Base-by-base conservation (phyloP, 1,284 basidiomycete species). In the Sporisorium iseilematis-ciliati region DNA sequence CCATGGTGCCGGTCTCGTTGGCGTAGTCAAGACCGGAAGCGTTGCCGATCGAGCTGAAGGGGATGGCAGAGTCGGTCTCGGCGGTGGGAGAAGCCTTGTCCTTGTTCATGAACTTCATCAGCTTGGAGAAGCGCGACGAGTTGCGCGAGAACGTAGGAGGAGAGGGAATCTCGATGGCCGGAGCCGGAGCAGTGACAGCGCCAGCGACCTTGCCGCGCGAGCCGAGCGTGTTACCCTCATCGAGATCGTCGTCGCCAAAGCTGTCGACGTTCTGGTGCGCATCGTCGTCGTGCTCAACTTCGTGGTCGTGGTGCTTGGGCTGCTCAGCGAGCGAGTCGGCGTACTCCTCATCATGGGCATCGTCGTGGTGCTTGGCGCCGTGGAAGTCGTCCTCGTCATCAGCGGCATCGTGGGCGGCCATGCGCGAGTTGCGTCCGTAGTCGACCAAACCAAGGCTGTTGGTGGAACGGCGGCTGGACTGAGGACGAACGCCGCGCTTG, bases 81-180 rank as follows among this genome's bases (percentile, higher is more conserved):
- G 52, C 40, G 11, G 54, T 40, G 23, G 69, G 64, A 16, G 59
- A 59, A 4, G 38, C n/a, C 51, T 57, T 61, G 43, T 65, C 70
- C 60, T 73, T 73, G 60, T 63, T 67, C 53, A 73, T 67, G 54
- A 73, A 73, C 54, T 73, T 73, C 29, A 73, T 63, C 31, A 66
- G 57, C 54, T 67, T 67, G 12, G 64, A 64, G 57, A 73, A 67
- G 38, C 70, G 70, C 42, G 70, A 65, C 29, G 67, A 70, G 10
- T 57, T 65, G 26, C 67, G 67, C 18, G 54, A 61, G 18, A 65
- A 65, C 5, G 62, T 63, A 14, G 66, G 66, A 26, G 57, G 60
- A 23, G 57, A 11, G 1, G 42, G 25, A 0, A 56, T 41, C 52
- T 68, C 65, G 35, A 51, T 20, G 10, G 60, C 56, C 2, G 60